Evolutionary conservation across 768 basidiomycete species (phyloP).

Genomic region (Rhizopogon vesiculosus): DNA sequence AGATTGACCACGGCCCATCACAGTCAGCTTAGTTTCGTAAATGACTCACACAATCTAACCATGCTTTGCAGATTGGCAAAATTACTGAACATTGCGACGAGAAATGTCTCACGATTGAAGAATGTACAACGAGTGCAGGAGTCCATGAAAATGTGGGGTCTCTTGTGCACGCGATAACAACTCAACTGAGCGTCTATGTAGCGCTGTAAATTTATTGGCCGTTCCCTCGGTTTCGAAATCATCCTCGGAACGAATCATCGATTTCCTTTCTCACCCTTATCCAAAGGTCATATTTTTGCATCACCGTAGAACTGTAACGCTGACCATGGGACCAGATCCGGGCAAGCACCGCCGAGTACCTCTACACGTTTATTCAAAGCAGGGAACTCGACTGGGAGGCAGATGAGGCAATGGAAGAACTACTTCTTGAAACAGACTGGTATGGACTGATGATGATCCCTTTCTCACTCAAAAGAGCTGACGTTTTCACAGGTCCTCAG

Average conservation of each 20-base stretch:
- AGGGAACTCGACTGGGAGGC: conserved; percentile 62
- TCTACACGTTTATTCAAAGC: conserved; percentile 75
- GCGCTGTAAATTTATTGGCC: conserved; percentile 61
- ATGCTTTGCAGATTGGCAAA: conserved; percentile 40
- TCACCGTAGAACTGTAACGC: conserved; percentile 2
- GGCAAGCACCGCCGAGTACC: conserved; percentile 72
- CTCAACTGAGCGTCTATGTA: conserved; percentile 25
- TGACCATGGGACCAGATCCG: conserved; percentile 52
- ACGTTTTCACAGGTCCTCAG: conserved; percentile 42
- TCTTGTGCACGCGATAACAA: conserved; percentile 10
- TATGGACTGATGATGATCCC: conserved; percentile 28
- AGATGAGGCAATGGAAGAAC: conserved; percentile 54
- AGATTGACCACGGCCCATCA: conserved; percentile 40
- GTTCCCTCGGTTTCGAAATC: conserved; percentile 39
- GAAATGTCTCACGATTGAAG: conserved; percentile 66
- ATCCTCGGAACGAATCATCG: conserved; percentile 40
- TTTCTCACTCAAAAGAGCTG: conserved; percentile 16
- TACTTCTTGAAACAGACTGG: conserved; percentile 83
- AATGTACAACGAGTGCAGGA: conserved; percentile 78
- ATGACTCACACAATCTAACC: conserved; percentile 3
- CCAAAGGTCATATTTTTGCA: conserved; percentile 55
- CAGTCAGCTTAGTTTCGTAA: conserved; percentile 39
- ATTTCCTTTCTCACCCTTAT: conserved; percentile 75
- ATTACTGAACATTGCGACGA: conserved; percentile 53
- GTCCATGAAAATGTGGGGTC: conserved; percentile 77